phyloP scores from a whole-genome alignment of 306 rosid genomes.

The Dalbergia oliveri region DNA sequence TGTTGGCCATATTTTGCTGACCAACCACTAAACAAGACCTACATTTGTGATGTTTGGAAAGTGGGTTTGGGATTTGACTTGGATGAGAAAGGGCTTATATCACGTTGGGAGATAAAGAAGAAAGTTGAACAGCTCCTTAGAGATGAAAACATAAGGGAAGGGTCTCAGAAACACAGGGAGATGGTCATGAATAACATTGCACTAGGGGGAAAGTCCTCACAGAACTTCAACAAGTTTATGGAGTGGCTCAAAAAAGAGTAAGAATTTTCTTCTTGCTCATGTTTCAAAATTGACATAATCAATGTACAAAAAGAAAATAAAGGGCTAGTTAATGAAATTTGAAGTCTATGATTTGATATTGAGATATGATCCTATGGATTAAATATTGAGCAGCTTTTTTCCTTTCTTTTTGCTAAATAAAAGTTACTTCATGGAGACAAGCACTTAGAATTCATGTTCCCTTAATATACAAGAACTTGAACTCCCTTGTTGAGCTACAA shows the following conservation, averaged over 20 bases:
- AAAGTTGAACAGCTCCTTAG: conserved; percentile 48
- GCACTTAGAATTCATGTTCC: background rate
- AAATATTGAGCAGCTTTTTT: background rate
- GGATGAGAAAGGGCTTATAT: conserved; percentile 46
- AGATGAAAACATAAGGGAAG: conserved; percentile 42
- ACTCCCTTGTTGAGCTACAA: too few species aligned
- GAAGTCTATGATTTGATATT: background rate
- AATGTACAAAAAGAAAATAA: background rate
- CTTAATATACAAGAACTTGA: too few species aligned
- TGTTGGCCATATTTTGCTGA: conserved; percentile 48
- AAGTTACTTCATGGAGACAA: too few species aligned
- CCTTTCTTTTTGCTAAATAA: background rate
- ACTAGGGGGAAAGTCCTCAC: conserved; percentile 1
- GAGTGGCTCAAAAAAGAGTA: conserved; percentile 13
- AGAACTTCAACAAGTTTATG: conserved; percentile 23
- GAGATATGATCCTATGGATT: background rate
- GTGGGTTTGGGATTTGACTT: conserved; percentile 44
- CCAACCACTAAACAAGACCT: conserved; percentile 16
- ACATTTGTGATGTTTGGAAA: conserved; percentile 44
- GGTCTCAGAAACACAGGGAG: conserved; percentile 36
- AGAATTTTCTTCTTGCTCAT: background rate
- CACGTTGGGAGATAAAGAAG: conserved; percentile 41
- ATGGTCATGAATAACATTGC: background rate
- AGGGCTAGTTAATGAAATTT: background rate
- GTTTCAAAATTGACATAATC: background rate